phyloP scores from a whole-genome alignment of 2,329 filamentous ascomycete species.

The Fusarium sublunatum region DNA sequence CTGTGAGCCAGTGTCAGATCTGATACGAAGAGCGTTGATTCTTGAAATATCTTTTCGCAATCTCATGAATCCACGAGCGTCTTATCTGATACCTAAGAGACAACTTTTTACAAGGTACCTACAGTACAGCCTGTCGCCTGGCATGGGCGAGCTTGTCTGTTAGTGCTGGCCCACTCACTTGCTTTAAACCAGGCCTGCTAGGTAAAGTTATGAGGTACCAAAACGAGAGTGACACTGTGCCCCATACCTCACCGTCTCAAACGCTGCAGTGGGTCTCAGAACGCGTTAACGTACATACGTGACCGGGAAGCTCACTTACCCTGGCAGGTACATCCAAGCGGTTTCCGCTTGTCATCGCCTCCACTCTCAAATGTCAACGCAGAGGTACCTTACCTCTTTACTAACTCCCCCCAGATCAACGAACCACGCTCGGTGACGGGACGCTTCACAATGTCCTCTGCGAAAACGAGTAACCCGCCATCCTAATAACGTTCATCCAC shows the following conservation, averaged over 20 bases:
- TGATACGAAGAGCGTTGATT: no score
- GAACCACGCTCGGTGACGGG: slow-evolving; percentile 29
- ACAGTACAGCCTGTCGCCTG: no score
- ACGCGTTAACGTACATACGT: slow-evolving; percentile 17
- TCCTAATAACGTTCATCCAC: slow-evolving; percentile 18
- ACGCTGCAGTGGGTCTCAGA: background rate
- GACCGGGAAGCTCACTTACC: slow-evolving; percentile 2
- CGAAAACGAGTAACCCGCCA: slow-evolving; percentile 18
- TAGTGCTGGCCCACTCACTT: background rate
- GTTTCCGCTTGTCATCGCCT: slow-evolving; percentile 13
- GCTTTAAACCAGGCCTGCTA: no score
- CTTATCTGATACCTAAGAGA: no score
- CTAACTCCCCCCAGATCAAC: slow-evolving; percentile 17
- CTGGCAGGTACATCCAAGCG: slow-evolving; percentile 11
- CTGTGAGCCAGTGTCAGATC: no score
- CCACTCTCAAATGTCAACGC: slow-evolving; percentile 26
- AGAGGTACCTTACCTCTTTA: slow-evolving; percentile 29
- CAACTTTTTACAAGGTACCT: no score
- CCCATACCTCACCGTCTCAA: background rate
- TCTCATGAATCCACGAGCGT: no score
- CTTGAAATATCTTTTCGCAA: no score
- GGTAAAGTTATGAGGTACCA: background rate
- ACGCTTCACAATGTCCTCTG: slow-evolving; percentile 41
- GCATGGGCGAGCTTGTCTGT: background rate
- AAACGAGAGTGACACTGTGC: slow-evolving; percentile 9